Percentiles rank a stretch among this genome's conserved stretches.
phyloP scores from a whole-genome alignment of 1,139 yeast genomes.

The Blastobotrys ciferrii region DNA sequence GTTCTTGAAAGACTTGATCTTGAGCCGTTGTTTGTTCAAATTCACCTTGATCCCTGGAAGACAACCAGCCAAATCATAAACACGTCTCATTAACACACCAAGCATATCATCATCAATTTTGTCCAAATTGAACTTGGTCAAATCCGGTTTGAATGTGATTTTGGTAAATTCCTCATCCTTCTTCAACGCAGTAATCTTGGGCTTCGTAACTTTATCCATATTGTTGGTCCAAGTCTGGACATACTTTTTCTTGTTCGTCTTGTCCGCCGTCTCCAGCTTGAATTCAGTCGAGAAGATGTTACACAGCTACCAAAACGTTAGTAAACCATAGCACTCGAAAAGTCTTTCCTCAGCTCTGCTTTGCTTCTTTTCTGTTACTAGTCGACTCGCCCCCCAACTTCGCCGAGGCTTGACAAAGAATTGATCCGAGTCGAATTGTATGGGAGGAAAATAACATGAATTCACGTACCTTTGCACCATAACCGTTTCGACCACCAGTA shows the following conservation, averaged over 20 bases:
- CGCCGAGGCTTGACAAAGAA: too few species aligned
- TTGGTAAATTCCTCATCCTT: slow-evolving; percentile 76
- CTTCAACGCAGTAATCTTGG: slow-evolving; percentile 62
- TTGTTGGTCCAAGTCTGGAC: slow-evolving; percentile 83
- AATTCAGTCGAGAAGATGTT: slow-evolving; percentile 90
- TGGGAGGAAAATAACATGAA: not conserved
- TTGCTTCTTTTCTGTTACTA: too few species aligned
- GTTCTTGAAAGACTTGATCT: slow-evolving; percentile 71
- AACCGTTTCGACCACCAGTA: slow-evolving; percentile 98
- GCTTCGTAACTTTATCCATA: slow-evolving; percentile 76
- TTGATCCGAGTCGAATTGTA: not conserved
- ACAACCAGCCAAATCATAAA: slow-evolving; percentile 93
- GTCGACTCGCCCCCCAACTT: too few species aligned
- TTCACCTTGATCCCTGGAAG: slow-evolving; percentile 80
- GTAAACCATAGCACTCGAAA: too few species aligned
- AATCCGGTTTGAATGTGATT: slow-evolving; percentile 86
- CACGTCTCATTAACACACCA: slow-evolving; percentile 87
- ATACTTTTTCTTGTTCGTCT: slow-evolving; percentile 58
- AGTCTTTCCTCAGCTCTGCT: not conserved
- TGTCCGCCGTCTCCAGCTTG: slow-evolving; percentile 85
- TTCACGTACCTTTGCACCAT: slow-evolving; percentile 72
- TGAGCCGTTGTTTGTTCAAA: slow-evolving; percentile 71
- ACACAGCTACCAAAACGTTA: slow-evolving; percentile 48
- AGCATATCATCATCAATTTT: slow-evolving; percentile 75
- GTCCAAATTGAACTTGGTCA: slow-evolving; percentile 80